Evolutionary conservation across 768 basidiomycete genomes (phyloP).

Genomic region (Amanita muscaria): DNA sequence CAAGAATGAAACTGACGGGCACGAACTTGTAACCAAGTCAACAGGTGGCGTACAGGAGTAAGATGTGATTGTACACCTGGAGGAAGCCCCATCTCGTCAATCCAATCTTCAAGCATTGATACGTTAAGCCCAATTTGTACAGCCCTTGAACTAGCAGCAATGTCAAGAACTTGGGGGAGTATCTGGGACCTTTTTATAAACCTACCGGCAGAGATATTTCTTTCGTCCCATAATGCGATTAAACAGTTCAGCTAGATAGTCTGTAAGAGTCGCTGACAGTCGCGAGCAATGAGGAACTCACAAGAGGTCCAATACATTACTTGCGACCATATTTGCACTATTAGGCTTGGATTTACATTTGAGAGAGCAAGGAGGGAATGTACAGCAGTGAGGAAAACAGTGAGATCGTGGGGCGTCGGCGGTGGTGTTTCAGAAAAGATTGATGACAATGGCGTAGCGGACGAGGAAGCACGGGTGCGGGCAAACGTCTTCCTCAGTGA

Average conservation of each 20-base stretch:
- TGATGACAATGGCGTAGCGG: slow-evolving; percentile 37
- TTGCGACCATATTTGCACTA: slow-evolving; percentile 91
- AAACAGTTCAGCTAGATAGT: slow-evolving; percentile 63
- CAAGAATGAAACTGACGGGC: neutral
- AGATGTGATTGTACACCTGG: slow-evolving; percentile 74
- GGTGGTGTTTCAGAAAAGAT: slow-evolving; percentile 39
- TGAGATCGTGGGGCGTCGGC: slow-evolving; percentile 48
- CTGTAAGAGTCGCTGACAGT: no score
- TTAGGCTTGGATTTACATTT: slow-evolving; percentile 83
- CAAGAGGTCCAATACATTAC: slow-evolving; percentile 98
- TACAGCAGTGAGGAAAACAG: slow-evolving; percentile 75
- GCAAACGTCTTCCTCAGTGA: slow-evolving; percentile 62
- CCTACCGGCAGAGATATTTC: slow-evolving; percentile 85
- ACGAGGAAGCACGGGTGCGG: slow-evolving; percentile 38
- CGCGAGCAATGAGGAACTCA: slow-evolving; percentile 31
- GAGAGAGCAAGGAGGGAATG: slow-evolving; percentile 78
- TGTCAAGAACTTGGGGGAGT: neutral
- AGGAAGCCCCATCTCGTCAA: slow-evolving; percentile 72
- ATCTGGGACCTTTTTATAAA: neutral
- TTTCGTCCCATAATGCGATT: slow-evolving; percentile 84
- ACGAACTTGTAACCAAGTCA: slow-evolving; percentile 77
- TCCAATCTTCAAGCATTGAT: slow-evolving; percentile 85
- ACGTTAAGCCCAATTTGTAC: slow-evolving; percentile 87
- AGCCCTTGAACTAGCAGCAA: slow-evolving; percentile 60
- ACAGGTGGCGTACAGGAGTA: slow-evolving; percentile 71